These are phyloP conservation scores for Debaryomyces subglobosus DNA, from an alignment of 1,139 yeast genomes.

Conservation along the genomic window DNA sequence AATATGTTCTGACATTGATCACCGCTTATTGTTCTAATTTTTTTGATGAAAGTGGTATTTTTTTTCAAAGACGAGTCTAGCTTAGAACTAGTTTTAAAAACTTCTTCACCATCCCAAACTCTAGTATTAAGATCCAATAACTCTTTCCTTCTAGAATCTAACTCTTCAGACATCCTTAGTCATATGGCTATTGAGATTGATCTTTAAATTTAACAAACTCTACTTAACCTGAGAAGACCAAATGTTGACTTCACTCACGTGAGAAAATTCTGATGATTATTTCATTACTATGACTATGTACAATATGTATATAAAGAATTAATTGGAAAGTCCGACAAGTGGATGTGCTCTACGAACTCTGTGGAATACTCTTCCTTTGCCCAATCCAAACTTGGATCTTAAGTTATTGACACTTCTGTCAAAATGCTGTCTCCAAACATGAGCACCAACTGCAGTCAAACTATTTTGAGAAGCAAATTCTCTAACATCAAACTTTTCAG, in stretches of 20 bases:
- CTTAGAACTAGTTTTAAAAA: slow-evolving; percentile 30
- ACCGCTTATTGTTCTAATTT: slow-evolving; percentile 56
- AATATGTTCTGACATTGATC: slow-evolving; percentile 45
- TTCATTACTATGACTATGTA: slow-evolving; percentile 3
- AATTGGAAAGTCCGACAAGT: slow-evolving; percentile 11
- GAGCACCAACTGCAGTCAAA: slow-evolving; percentile 84
- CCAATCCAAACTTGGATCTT: slow-evolving; percentile 72
- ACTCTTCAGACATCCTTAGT: slow-evolving; percentile 12
- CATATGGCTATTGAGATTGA: neutral
- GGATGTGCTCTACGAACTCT: slow-evolving; percentile 46
- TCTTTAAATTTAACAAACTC: neutral
- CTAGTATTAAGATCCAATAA: slow-evolving; percentile 44
- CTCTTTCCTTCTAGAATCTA: slow-evolving; percentile 18
- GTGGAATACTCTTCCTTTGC: slow-evolving; percentile 73
- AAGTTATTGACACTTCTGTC: slow-evolving; percentile 74
- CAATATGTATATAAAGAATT: slow-evolving; percentile 4
- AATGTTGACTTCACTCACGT: neutral
- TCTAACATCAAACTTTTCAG: slow-evolving; percentile 72
- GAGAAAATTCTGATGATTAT: neutral
- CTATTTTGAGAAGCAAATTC: slow-evolving; percentile 56
- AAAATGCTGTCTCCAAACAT: slow-evolving; percentile 85
- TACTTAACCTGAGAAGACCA: neutral
- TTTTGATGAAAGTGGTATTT: slow-evolving; percentile 80
- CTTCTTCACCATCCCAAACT: slow-evolving; percentile 58
- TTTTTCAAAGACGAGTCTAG: slow-evolving; percentile 82